Conservation (phyloP, 768 basidiomycete species). For the Boletus vermiculosoides region DNA sequence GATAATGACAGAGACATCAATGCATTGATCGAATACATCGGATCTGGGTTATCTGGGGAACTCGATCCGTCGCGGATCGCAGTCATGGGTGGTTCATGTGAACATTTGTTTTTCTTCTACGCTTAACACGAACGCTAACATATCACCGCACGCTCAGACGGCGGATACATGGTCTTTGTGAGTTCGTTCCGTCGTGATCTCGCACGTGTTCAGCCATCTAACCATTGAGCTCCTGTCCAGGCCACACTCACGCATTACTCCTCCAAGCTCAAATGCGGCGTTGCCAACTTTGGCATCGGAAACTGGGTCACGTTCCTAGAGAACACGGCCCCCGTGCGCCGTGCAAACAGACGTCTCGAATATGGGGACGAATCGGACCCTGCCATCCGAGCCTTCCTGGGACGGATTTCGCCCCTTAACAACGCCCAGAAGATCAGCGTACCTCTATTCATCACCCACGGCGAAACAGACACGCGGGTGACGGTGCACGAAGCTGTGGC, state of each 20-base stretch:
- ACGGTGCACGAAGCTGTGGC: slow-evolving; percentile 39
- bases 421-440: slow-evolving; percentile 36
- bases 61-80: slow-evolving; percentile 39
- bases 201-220: not conserved
- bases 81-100: slow-evolving; percentile 44
- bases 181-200: slow-evolving; percentile 5
- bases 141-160: slow-evolving; percentile 24
- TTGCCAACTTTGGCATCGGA: slow-evolving; percentile 41
- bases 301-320: slow-evolving; percentile 43
- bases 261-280: slow-evolving; percentile 38
- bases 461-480: slow-evolving; percentile 41
- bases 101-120: slow-evolving; percentile 2
- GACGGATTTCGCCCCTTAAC: slow-evolving; percentile 41
- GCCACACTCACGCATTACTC: slow-evolving; percentile 43
- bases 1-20: slow-evolving; percentile 35
- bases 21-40: slow-evolving; percentile 37
- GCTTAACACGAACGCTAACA: not conserved
- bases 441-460: slow-evolving; percentile 42
- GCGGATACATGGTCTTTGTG: slow-evolving; percentile 43
- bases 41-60: slow-evolving; percentile 32
- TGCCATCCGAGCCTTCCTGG: slow-evolving; percentile 37
- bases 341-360: slow-evolving; percentile 36
- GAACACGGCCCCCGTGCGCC: slow-evolving; percentile 39
- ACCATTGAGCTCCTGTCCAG: slow-evolving; percentile 10
- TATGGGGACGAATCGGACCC: slow-evolving; percentile 43